These are phyloP conservation scores for Neophaeococcomyces mojaviensis DNA, from an alignment of 2,329 filamentous ascomycete genomes.

Conservation along the genomic window DNA sequence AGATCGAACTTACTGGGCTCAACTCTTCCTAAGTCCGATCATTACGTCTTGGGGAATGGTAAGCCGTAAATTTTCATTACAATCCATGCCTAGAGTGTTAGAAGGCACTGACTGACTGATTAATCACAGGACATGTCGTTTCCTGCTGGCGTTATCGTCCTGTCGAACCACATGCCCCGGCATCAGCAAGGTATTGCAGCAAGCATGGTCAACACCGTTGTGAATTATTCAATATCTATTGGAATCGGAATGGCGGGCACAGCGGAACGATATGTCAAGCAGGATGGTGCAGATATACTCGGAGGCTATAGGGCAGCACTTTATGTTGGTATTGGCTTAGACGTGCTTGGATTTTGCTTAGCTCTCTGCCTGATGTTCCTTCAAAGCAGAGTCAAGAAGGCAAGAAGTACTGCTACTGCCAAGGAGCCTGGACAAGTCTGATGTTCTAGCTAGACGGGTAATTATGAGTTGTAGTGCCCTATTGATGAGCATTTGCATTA, in stretches of 20 bases:
- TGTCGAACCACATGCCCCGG: constrained; percentile 45
- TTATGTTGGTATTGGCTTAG: constrained; percentile 34
- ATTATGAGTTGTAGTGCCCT: too few species aligned
- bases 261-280: constrained; percentile 45
- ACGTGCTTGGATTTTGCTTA: constrained; percentile 26
- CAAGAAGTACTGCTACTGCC: too few species aligned
- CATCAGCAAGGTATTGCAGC: constrained; percentile 47
- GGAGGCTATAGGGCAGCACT: constrained; percentile 34
- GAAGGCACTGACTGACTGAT: too few species aligned
- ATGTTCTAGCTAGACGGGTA: too few species aligned
- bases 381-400: too few species aligned
- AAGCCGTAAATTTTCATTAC: too few species aligned
- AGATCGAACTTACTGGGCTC: constrained; percentile 1
- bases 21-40: neutral
- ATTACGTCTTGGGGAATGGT: neutral
- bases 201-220: constrained; percentile 54
- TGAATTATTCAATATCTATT: constrained; percentile 62
- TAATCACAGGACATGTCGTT: constrained; percentile 61
- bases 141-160: constrained; percentile 53
- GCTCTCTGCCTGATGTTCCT: too few species aligned
- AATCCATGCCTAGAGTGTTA: too few species aligned
- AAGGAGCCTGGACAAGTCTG: too few species aligned
- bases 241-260: constrained; percentile 61
- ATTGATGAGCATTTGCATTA: too few species aligned
- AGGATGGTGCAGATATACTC: constrained; percentile 31